These are phyloP conservation scores for Trapa incisa DNA, from an alignment of 345 rosid species.

Conservation along the genomic window DNA sequence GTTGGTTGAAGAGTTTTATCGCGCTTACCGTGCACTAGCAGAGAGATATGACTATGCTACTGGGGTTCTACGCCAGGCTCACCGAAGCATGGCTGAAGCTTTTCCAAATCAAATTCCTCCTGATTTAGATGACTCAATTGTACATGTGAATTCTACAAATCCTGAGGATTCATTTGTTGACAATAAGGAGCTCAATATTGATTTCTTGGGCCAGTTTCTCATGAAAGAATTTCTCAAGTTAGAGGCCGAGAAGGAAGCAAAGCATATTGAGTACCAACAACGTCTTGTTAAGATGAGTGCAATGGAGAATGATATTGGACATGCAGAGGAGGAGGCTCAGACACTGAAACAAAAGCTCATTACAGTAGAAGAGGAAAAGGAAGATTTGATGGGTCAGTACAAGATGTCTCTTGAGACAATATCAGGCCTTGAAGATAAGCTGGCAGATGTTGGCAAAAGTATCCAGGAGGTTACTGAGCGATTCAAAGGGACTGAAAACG, in stretches of 20 bases:
- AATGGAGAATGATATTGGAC: constrained; percentile 37
- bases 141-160: constrained; percentile 1
- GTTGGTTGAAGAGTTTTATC: constrained; percentile 92
- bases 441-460: neutral
- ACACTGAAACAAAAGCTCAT: constrained; percentile 52
- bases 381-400: constrained; percentile 41
- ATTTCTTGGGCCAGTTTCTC: constrained; percentile 38
- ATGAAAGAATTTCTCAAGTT: constrained; percentile 63
- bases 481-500: neutral
- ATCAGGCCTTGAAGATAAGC: constrained; percentile 42
- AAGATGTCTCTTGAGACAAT: constrained; percentile 44
- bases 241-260: constrained; percentile 79
- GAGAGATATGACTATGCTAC: constrained; percentile 97
- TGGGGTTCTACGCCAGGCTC: constrained; percentile 81
- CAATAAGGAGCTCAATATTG: constrained; percentile 33
- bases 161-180: constrained; percentile 46
- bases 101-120: constrained; percentile 79
- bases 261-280: constrained; percentile 47
- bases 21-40: constrained; percentile 94
- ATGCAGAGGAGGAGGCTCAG: constrained; percentile 43
- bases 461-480: neutral
- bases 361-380: constrained; percentile 55
- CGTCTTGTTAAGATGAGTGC: constrained; percentile 52
- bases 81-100: constrained; percentile 80
- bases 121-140: constrained; percentile 1